Conservation (phyloP, 306 rosid species). For the Cucumis cinereus region DNA sequence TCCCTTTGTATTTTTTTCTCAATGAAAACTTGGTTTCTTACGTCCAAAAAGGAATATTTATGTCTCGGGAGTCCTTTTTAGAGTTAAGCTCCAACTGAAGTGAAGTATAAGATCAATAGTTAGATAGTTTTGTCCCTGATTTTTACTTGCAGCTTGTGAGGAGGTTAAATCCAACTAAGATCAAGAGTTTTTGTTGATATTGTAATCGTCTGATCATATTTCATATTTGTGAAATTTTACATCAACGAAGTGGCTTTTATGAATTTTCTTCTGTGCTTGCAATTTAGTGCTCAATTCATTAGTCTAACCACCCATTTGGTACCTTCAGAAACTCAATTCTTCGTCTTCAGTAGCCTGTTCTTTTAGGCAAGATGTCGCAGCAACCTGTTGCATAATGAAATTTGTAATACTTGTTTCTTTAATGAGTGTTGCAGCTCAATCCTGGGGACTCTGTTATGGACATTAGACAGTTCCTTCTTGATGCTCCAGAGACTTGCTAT, state of each 20-base stretch:
- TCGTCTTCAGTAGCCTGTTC: not conserved
- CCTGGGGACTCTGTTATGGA: constrained; percentile 99
- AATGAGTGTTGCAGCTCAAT: constrained; percentile 50
- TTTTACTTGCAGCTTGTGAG: not conserved
- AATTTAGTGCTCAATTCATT: not conserved
- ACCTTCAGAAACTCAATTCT: not conserved
- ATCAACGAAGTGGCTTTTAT: not conserved
- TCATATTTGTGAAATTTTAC: not conserved
- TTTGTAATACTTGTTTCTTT: constrained; percentile 5
- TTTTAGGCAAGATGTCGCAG: not conserved
- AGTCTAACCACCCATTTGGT: not conserved
- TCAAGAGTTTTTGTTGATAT: not conserved
- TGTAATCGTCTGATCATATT: not conserved
- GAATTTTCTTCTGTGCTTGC: not conserved
- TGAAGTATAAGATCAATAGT: not conserved
- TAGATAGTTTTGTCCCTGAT: not conserved
- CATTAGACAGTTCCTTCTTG: constrained; percentile 90
- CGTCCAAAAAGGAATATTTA: not conserved
- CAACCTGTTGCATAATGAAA: not conserved
- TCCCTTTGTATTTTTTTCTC: not conserved
- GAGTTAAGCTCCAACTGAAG: not conserved
- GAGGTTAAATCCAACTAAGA: not conserved
- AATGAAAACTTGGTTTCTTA: not conserved
- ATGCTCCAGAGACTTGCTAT: constrained; percentile 97
- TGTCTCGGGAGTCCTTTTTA: not conserved